Evolutionary conservation across 768 basidiomycete genomes (phyloP).

Genomic region (Phlebiopsis gigantea): DNA sequence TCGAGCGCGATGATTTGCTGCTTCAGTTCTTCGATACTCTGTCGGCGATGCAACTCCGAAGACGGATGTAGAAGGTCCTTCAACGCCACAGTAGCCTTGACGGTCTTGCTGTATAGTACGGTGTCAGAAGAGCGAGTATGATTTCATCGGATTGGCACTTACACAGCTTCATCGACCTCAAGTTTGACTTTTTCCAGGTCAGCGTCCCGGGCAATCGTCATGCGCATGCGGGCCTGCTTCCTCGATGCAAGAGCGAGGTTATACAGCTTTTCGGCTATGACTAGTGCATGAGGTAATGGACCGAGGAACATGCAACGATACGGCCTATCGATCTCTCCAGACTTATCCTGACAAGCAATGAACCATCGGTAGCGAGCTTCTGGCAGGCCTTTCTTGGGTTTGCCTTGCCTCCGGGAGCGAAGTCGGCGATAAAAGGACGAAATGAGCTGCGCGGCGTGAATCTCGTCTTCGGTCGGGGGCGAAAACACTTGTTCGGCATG

Average conservation of each 20-base stretch:
- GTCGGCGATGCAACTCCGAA: conserved; percentile 14
- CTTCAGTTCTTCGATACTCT: conserved; percentile 13
- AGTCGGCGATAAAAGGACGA: neutral
- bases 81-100: conserved; percentile 10
- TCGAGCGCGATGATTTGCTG: conserved; percentile 11
- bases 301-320: conserved; percentile 10
- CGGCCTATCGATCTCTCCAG: neutral
- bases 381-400: conserved; percentile 4
- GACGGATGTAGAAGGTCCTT: conserved; percentile 15
- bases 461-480: conserved; percentile 9
- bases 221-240: conserved; percentile 6
- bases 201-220: conserved; percentile 2
- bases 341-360: neutral
- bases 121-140: neutral
- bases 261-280: conserved; percentile 1
- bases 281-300: conserved; percentile 11
- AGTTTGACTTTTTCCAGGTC: conserved; percentile 10
- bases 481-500: conserved; percentile 1
- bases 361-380: conserved; percentile 7
- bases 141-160: neutral
- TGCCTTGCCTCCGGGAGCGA: neutral
- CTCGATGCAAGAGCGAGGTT: neutral
- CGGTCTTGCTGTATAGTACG: conserved; percentile 4
- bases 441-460: conserved; percentile 7
- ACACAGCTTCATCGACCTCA: conserved; percentile 10